Percentiles rank a stretch among this genome's conserved stretches.
These are phyloP conservation scores for Saitozyma podzolica DNA, from an alignment of 768 basidiomycete species.

Conservation along the genomic window DNA sequence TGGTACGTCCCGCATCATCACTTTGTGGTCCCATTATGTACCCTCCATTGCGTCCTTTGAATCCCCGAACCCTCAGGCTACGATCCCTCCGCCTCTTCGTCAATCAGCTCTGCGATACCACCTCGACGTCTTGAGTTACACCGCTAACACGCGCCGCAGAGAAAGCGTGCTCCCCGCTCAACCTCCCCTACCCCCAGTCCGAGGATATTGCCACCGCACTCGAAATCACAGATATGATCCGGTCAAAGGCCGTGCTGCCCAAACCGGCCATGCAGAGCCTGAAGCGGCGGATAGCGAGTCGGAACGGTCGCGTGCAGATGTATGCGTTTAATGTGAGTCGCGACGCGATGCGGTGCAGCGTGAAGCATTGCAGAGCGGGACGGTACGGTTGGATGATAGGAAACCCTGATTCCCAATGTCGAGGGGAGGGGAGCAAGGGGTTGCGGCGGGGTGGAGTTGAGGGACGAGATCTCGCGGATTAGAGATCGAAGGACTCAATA, in stretches of 20 bases:
- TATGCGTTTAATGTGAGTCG: conserved; percentile 75
- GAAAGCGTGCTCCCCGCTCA: conserved; percentile 51
- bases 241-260: conserved; percentile 80
- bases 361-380: no score
- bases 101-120: conserved; percentile 1
- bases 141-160: conserved; percentile 19
- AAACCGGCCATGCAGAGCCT: conserved; percentile 85
- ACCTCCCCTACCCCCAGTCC: conserved; percentile 50
- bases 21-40: not conserved
- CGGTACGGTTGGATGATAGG: no score
- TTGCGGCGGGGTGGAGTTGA: no score
- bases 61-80: not conserved
- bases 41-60: not conserved
- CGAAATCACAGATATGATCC: conserved; percentile 95
- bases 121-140: not conserved
- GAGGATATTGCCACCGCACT: conserved; percentile 92
- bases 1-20: conserved; percentile 23
- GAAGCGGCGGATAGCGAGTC: conserved; percentile 82
- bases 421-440: no score
- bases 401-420: no score
- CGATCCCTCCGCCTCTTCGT: not conserved
- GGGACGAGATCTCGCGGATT: no score
- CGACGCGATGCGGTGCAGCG: no score
- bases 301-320: conserved; percentile 93
- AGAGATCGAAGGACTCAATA: no score